Conservation (phyloP, 208 protist genomes). For the Leishmania martiniquensis region DNA sequence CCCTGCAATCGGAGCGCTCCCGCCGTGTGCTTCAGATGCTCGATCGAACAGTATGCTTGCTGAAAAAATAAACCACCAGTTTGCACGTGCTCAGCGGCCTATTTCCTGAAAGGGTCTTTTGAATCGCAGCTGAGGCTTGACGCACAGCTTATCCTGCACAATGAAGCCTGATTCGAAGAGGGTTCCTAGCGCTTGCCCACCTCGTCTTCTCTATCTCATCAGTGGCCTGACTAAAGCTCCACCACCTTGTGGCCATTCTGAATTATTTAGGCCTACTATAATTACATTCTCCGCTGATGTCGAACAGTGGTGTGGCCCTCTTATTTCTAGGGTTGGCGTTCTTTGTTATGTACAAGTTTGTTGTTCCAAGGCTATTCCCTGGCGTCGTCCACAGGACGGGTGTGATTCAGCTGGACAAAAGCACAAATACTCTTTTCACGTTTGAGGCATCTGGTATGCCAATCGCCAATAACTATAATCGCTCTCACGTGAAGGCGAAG, state of each 20-base stretch:
- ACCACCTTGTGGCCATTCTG: background rate
- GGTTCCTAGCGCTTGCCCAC: background rate
- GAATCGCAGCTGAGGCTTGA: background rate
- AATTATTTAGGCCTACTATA: background rate
- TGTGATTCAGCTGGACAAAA: slow-evolving; percentile 28
- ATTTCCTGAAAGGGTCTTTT: background rate
- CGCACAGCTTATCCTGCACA: background rate
- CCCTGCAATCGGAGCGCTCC: background rate
- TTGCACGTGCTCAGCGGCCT: background rate
- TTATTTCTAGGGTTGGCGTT: slow-evolving; percentile 29
- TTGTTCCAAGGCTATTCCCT: slow-evolving; percentile 54
- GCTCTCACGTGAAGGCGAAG: slow-evolving; percentile 48
- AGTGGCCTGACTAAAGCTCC: background rate
- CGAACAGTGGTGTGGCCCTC: slow-evolving; percentile 14
- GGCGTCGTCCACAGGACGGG: slow-evolving; percentile 27
- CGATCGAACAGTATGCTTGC: background rate
- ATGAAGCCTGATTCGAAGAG: background rate
- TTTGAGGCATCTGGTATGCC: slow-evolving; percentile 40
- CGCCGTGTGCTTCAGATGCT: background rate
- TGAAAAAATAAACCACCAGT: background rate
- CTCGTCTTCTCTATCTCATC: background rate
- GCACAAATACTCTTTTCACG: slow-evolving; percentile 34
- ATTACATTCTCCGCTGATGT: slow-evolving; percentile 8
- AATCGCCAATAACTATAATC: slow-evolving; percentile 36
- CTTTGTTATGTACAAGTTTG: slow-evolving; percentile 42